A percentile compares a stretch with the other conserved stretches of the same genome.
These are phyloP conservation scores for Tephrocybe sp. DNA, from an alignment of 768 basidiomycete species.

Conservation along the genomic window DNA sequence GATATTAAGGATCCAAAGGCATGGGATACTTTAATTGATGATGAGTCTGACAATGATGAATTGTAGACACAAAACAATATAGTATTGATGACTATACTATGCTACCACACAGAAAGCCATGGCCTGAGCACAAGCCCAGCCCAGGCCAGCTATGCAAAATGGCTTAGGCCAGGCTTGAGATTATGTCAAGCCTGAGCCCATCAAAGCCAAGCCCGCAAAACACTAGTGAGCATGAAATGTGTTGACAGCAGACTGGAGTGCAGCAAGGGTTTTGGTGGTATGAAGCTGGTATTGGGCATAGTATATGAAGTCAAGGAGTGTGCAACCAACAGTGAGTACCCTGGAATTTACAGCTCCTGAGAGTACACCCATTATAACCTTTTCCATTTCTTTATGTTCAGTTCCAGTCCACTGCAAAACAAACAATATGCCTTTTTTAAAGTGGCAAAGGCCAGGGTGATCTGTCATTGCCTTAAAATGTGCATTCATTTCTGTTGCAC, in stretches of 20 bases:
- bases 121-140: too few relatives aligned
- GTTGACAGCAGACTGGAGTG: conserved; percentile 8
- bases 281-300: conserved; percentile 20
- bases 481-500: conserved; percentile 26
- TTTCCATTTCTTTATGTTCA: conserved; percentile 37
- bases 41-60: too few relatives aligned
- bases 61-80: too few relatives aligned
- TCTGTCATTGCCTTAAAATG: conserved; percentile 30
- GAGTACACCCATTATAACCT: conserved; percentile 29
- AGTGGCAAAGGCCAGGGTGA: conserved; percentile 18
- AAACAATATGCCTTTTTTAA: conserved; percentile 31
- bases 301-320: conserved; percentile 34
- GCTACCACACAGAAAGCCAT: too few relatives aligned
- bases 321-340: conserved; percentile 20
- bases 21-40: too few relatives aligned
- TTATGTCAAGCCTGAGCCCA: too few relatives aligned
- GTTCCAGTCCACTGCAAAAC: conserved; percentile 41
- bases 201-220: too few relatives aligned
- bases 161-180: too few relatives aligned
- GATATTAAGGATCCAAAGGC: too few relatives aligned
- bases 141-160: too few relatives aligned
- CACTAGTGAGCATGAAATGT: conserved; percentile 25
- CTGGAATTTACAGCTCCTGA: conserved; percentile 19
- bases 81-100: too few relatives aligned
- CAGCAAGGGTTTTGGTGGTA: neutral